Base-by-base conservation (phyloP, 2,329 filamentous ascomycete species). In the Ceratocystis smalleyi region DNA sequence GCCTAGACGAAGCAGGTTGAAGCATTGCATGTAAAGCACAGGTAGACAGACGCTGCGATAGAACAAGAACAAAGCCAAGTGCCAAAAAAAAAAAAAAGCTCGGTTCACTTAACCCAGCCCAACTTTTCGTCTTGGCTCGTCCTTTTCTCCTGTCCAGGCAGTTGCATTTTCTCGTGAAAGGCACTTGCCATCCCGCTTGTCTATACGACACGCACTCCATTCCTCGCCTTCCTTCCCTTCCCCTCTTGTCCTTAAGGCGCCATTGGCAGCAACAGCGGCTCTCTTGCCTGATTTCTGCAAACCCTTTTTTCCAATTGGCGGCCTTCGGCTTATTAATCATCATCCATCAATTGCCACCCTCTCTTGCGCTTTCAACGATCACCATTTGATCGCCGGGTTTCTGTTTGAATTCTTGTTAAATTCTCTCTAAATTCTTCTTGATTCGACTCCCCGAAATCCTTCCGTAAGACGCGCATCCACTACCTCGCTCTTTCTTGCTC, bases 251-350 rank as follows among this genome's bases (percentile, higher is more conserved):
- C 35, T 15, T 15, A 40, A 12, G 35, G 10, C 12, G 35, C 1
- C 35, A 40, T 40, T 40, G 12, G 35, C 12, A 40, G 35, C 12
- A 40, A 40, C 35, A 12, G 12, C 35, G 35, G 35, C 35, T 5
- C 15, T 40, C 35, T 40, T 40, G 35, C 35, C 35, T 40, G 35
- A 40, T 40, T 40, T 40, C 35, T 40, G 35, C 35, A 40, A 40
- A 8, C 8, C 32, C 32, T 15, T 40, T 40, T 40, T 40, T 15
- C 47, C n/a, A 12, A 27, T n/a, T 55, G 51, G 35, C 35, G 35
- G 35, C 35, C 61, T 35, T 45, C 24, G 22, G 47, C 45, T 55
- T 55, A 55, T 55, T 55, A 55, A 55, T 27, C 51, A 55, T n/a
- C 51, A 24, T 22, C 27, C 22, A 55, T 55, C n/a, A 51, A 51